These are phyloP conservation scores for Retiboletus flavoniger DNA, from an alignment of 1,284 basidiomycete species.

Conservation along the genomic window DNA sequence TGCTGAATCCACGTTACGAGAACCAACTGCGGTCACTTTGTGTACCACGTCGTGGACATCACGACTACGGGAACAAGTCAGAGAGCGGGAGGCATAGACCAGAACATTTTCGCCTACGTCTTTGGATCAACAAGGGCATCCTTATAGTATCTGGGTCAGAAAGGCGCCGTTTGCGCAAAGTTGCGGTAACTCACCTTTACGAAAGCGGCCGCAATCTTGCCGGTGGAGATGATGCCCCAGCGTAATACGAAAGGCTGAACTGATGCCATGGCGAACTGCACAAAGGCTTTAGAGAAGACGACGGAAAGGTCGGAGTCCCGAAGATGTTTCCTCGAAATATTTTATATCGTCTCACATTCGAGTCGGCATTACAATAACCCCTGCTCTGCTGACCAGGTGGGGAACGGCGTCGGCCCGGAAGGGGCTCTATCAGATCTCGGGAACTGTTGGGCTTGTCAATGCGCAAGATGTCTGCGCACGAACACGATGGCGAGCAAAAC, in stretches of 20 bases:
- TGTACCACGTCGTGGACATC: slow-evolving; percentile 73
- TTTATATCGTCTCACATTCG: slow-evolving; percentile 5
- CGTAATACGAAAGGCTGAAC: slow-evolving; percentile 41
- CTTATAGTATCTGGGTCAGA: slow-evolving; percentile 30
- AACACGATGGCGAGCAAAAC: slow-evolving; percentile 36
- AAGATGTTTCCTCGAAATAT: slow-evolving; percentile 2
- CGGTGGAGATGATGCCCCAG: slow-evolving; percentile 60
- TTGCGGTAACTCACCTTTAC: slow-evolving; percentile 37
- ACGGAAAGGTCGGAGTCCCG: slow-evolving; percentile 3
- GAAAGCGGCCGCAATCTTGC: slow-evolving; percentile 46
- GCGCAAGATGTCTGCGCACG: slow-evolving; percentile 9
- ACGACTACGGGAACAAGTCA: slow-evolving; percentile 47
- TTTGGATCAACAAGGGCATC: slow-evolving; percentile 50
- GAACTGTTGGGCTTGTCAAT: background rate
- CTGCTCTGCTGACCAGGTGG: slow-evolving; percentile 11
- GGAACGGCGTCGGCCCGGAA: slow-evolving; percentile 11
- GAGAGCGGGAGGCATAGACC: background rate
- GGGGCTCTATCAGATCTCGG: background rate
- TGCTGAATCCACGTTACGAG: slow-evolving; percentile 69
- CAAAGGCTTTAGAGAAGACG: background rate
- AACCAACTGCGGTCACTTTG: slow-evolving; percentile 78
- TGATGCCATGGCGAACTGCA: slow-evolving; percentile 16
- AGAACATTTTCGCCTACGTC: slow-evolving; percentile 36
- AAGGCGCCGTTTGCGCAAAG: background rate
- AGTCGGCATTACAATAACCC: background rate